These are phyloP conservation scores for Salix brachista DNA, from an alignment of 345 rosid species.

Conservation along the genomic window DNA sequence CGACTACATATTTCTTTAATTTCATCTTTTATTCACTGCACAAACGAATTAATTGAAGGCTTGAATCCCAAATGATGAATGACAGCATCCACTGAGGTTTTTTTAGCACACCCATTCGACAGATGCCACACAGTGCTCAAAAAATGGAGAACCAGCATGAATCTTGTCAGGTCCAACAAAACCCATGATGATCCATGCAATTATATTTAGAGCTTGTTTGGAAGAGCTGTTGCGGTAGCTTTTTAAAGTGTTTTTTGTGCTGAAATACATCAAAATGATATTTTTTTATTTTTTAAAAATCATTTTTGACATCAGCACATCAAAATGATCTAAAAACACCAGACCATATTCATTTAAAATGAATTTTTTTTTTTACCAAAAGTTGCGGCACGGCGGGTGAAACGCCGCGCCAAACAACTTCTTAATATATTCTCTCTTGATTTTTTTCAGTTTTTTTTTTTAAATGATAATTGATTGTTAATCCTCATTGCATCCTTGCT, in stretches of 20 bases:
- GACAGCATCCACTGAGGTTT: background rate
- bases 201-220: no score
- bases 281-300: no score
- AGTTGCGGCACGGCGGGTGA: no score
- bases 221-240: no score
- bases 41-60: background rate
- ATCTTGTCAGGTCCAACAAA: background rate
- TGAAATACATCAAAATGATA: no score
- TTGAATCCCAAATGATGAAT: background rate
- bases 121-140: background rate
- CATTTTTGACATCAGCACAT: no score
- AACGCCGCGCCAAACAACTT: no score
- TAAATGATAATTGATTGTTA: background rate
- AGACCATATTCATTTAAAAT: no score
- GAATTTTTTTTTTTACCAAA: no score
- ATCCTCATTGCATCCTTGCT: background rate
- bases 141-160: background rate
- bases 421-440: no score
- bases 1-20: background rate
- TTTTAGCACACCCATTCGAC: background rate
- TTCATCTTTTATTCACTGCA: background rate
- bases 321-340: no score
- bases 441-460: background rate
- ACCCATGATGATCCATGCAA: constrained; percentile 3
- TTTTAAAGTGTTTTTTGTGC: no score